phyloP scores from a whole-genome alignment of 768 basidiomycete species.

The Leccinellum rugosiceps region DNA sequence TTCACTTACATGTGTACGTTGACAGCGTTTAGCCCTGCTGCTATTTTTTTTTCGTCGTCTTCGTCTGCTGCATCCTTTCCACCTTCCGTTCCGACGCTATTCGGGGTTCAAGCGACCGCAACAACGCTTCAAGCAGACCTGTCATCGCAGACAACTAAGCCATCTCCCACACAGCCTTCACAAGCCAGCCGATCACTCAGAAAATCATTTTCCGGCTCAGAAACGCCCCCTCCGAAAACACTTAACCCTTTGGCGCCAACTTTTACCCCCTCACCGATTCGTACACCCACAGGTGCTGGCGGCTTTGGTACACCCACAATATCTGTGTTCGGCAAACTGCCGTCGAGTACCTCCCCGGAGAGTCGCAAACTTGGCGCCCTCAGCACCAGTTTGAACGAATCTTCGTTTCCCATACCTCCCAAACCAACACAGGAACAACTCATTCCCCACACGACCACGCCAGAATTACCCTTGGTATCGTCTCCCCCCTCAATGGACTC shows the following conservation, averaged over 20 bases:
- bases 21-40: neutral
- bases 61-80: constrained; percentile 1
- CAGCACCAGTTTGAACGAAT: neutral
- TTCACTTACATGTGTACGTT: neutral
- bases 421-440: neutral
- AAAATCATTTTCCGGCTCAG: constrained; percentile 2
- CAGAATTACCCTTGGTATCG: constrained; percentile 10
- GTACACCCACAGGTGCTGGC: neutral
- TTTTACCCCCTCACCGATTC: constrained; percentile 11
- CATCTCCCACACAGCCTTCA: neutral
- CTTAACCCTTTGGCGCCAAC: constrained; percentile 21
- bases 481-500: constrained; percentile 14
- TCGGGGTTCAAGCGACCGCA: neutral
- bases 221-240: constrained; percentile 2
- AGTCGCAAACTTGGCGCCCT: neutral
- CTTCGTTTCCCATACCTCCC: neutral
- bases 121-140: neutral
- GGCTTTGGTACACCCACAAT: neutral
- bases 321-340: neutral
- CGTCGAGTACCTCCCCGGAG: neutral
- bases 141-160: neutral
- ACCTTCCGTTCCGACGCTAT: neutral
- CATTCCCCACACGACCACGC: neutral
- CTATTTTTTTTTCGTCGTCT: neutral
- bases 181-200: neutral